phyloP scores from a whole-genome alignment of 208 protist species.

The Angomonas desouzai region DNA sequence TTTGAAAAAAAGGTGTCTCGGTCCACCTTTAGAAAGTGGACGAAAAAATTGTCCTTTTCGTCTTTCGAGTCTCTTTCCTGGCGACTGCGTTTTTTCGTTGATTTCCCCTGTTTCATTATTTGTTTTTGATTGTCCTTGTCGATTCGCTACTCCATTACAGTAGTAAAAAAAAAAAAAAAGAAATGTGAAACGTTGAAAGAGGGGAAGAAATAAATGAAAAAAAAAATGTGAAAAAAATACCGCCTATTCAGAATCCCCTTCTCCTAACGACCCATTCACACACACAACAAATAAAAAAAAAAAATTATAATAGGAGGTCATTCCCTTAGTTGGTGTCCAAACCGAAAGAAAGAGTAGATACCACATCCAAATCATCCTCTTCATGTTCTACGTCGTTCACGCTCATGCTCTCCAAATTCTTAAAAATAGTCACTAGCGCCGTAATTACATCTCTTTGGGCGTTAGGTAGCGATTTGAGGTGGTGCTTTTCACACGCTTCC shows the following conservation, averaged over 20 bases:
- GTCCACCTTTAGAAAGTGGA: constrained; percentile 44
- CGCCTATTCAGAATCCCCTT: background rate
- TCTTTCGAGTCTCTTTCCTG: constrained; percentile 1
- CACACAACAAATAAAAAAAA: too few species aligned
- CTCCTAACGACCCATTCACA: too few species aligned
- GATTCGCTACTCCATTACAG: too few species aligned
- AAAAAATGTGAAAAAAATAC: background rate
- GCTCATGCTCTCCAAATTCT: constrained; percentile 57
- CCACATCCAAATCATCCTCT: constrained; percentile 71
- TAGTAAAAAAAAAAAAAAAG: constrained; percentile 9
- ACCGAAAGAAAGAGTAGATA: constrained; percentile 64
- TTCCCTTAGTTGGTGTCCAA: constrained; percentile 15
- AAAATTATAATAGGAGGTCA: too few species aligned
- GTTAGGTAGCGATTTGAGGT: constrained; percentile 46
- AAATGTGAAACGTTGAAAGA: background rate
- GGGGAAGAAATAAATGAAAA: background rate
- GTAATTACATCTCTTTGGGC: constrained; percentile 66
- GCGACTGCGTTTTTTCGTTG: constrained; percentile 7
- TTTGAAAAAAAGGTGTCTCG: constrained; percentile 59
- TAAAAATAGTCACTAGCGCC: constrained; percentile 60
- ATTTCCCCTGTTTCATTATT: too few species aligned
- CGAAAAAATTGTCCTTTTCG: constrained; percentile 31
- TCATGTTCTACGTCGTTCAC: constrained; percentile 76
- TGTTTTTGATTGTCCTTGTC: too few species aligned
- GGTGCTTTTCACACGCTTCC: constrained; percentile 26